Percentiles rank a stretch among this genome's conserved stretches.
Evolutionary conservation across 371 early-diverging fungal species (phyloP).

Genomic region (Rhizopus arrhizus): DNA sequence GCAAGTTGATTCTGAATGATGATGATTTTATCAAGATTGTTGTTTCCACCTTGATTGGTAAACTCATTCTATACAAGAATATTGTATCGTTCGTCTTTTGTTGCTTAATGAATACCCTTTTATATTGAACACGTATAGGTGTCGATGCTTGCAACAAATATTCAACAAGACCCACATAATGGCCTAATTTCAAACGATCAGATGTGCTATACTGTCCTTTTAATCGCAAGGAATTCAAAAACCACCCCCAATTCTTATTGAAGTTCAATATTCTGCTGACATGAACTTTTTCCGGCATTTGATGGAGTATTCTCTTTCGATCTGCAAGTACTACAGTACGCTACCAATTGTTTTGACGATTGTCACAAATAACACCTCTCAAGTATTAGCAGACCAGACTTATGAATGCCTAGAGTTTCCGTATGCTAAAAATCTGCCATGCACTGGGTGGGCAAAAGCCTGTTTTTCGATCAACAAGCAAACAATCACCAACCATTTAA

Average conservation of each 20-base stretch:
- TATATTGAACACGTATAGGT: constrained; percentile 8
- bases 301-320: constrained; percentile 10
- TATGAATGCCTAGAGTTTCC: constrained; percentile 8
- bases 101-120: constrained; percentile 7
- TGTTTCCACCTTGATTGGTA: constrained; percentile 7
- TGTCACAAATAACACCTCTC: constrained; percentile 7
- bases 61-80: constrained; percentile 6
- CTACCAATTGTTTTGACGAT: constrained; percentile 5
- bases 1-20: constrained; percentile 8
- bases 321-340: constrained; percentile 6
- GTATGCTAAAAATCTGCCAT: constrained; percentile 13
- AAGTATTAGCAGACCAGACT: constrained; percentile 11
- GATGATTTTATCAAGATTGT: constrained; percentile 11
- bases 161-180: constrained; percentile 11
- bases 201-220: constrained; percentile 14
- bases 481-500: constrained; percentile 14
- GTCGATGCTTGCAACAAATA: constrained; percentile 12
- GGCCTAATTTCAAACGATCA: constrained; percentile 10
- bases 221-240: constrained; percentile 11
- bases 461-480: constrained; percentile 19
- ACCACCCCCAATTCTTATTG: constrained; percentile 11
- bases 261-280: constrained; percentile 17
- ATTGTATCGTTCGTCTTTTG: not conserved
- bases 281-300: constrained; percentile 8
- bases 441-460: constrained; percentile 20